phyloP scores from a whole-genome alignment of 2,329 filamentous ascomycete species.

The Hypomyces rosellus region DNA sequence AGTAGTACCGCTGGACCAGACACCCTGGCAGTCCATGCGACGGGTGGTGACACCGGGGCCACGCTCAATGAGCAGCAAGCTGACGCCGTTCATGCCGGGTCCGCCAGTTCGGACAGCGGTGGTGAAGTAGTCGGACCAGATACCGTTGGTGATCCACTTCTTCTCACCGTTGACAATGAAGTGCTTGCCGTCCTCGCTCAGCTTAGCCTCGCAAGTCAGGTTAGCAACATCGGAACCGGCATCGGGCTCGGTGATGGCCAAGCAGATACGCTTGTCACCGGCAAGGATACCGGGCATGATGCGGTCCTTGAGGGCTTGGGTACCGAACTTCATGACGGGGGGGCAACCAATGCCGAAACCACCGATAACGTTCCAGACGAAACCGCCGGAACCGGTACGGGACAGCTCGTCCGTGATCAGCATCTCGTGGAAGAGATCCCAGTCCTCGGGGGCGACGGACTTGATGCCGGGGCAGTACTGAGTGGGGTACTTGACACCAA shows the following conservation, averaged over 20 bases:
- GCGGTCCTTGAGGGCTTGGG: constrained; percentile 75
- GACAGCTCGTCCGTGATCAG: constrained; percentile 91
- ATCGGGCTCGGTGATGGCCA: constrained; percentile 95
- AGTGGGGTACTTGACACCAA: constrained; percentile 76
- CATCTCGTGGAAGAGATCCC: constrained; percentile 98
- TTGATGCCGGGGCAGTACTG: constrained; percentile 68
- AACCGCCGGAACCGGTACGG: constrained; percentile 78
- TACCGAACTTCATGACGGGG: constrained; percentile 86
- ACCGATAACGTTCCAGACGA: constrained; percentile 95
- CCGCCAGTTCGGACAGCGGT: constrained; percentile 88
- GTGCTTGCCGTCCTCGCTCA: constrained; percentile 92
- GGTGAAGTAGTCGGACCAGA: constrained; percentile 97
- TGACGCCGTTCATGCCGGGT: constrained; percentile 87
- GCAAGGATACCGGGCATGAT: constrained; percentile 82
- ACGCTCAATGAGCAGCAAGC: constrained; percentile 87
- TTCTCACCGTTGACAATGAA: constrained; percentile 99
- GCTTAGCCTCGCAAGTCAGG: constrained; percentile 89
- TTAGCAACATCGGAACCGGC: constrained; percentile 94
- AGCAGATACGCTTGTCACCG: constrained; percentile 94
- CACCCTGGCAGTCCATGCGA: constrained; percentile 97
- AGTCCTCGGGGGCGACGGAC: constrained; percentile 78
- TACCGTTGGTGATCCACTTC: constrained; percentile 99
- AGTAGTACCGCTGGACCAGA: constrained; percentile 90
- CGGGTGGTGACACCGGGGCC: constrained; percentile 83
- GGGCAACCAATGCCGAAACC: constrained; percentile 96